A percentile compares a stretch with the other conserved stretches of the same genome.
Conservation (phyloP, 2,329 filamentous ascomycete species). For the Trichoderma sp. region DNA sequence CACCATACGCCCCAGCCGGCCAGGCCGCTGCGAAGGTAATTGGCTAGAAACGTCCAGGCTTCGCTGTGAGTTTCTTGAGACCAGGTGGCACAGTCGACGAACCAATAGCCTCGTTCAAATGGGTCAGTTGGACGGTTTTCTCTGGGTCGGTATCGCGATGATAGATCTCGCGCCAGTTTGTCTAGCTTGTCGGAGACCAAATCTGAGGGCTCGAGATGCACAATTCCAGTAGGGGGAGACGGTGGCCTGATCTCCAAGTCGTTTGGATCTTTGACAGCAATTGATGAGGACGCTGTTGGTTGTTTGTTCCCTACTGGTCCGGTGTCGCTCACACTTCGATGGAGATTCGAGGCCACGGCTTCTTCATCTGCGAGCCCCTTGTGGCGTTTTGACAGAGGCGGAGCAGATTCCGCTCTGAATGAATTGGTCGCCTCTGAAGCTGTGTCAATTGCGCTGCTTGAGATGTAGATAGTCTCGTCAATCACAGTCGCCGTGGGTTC, state of each 20-base stretch:
- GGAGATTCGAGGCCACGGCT: slow-evolving; percentile 29
- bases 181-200: slow-evolving; percentile 63
- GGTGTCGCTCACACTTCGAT: slow-evolving; percentile 40
- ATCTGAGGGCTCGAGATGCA: slow-evolving; percentile 50
- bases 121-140: slow-evolving; percentile 43
- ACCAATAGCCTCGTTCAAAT: slow-evolving; percentile 81
- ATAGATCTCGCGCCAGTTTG: slow-evolving; percentile 53
- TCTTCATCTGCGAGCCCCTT: slow-evolving; percentile 31
- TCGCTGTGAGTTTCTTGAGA: slow-evolving; percentile 49
- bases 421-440: slow-evolving; percentile 29
- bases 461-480: slow-evolving; percentile 41
- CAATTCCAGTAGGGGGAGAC: slow-evolving; percentile 54
- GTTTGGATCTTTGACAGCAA: slow-evolving; percentile 33
- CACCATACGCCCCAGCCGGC: slow-evolving; percentile 72
- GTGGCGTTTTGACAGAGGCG: slow-evolving; percentile 38
- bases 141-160: slow-evolving; percentile 57
- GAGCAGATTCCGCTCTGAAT: slow-evolving; percentile 39
- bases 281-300: slow-evolving; percentile 18
- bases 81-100: slow-evolving; percentile 63
- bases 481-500: slow-evolving; percentile 16
- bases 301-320: slow-evolving; percentile 29
- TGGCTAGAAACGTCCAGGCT: slow-evolving; percentile 65
- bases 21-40: slow-evolving; percentile 61
- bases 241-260: slow-evolving; percentile 58
- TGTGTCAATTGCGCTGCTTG: slow-evolving; percentile 37